Evolutionary conservation across 306 rosid species (phyloP).

Genomic region (Astragalus membranaceus): DNA sequence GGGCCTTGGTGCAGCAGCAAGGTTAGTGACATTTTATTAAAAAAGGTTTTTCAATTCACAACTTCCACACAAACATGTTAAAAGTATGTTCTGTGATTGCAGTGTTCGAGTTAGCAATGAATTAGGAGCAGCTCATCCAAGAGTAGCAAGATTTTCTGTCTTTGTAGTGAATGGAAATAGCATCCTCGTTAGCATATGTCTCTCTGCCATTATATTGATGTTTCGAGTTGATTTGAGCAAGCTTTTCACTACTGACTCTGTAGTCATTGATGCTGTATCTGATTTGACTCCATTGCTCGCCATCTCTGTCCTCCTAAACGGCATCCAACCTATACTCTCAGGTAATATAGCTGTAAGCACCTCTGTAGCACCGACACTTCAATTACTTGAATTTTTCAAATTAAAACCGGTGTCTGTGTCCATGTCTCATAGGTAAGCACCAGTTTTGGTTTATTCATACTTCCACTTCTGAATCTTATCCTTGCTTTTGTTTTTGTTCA

Average conservation of each 20-base stretch:
- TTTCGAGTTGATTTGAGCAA: constrained; percentile 45
- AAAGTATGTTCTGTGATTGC: neutral
- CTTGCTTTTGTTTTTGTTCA: neutral
- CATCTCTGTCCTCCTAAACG: constrained; percentile 66
- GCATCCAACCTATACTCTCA: constrained; percentile 38
- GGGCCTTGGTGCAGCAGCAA: constrained; percentile 67
- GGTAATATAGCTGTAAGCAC: neutral
- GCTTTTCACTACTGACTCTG: constrained; percentile 50
- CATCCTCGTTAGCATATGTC: constrained; percentile 43
- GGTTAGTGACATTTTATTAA: constrained; percentile 28
- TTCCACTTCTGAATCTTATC: neutral
- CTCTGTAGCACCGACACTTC: too few relatives aligned
- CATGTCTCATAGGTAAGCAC: neutral
- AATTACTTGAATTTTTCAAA: too few relatives aligned
- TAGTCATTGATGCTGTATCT: constrained; percentile 49
- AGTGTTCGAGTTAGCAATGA: constrained; percentile 70
- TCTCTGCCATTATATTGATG: constrained; percentile 37
- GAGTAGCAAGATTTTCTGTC: constrained; percentile 57
- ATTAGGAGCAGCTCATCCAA: constrained; percentile 64
- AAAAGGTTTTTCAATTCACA: neutral
- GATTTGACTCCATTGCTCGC: constrained; percentile 57
- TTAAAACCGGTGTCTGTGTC: too few relatives aligned
- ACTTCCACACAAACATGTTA: neutral
- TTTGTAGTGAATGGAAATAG: constrained; percentile 60
- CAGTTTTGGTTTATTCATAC: neutral